Evolutionary conservation across 179 eudicot genomes (phyloP).

Genomic region (Spergularia azorica): DNA sequence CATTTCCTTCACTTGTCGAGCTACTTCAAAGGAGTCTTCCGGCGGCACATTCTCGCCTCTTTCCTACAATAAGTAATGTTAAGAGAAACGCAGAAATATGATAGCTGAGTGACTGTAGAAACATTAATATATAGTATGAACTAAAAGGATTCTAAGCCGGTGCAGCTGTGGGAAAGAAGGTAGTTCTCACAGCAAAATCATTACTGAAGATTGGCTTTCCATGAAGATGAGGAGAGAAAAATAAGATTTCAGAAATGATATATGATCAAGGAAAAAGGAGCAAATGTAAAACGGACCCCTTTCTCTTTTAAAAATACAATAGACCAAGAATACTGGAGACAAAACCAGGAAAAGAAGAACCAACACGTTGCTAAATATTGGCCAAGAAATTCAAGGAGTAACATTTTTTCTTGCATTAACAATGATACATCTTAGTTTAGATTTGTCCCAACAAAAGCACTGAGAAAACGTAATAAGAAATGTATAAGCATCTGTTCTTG

Average conservation of each 20-base stretch:
- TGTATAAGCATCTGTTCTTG: no score
- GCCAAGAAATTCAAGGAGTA: not conserved
- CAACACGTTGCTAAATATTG: not conserved
- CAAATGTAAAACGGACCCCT: not conserved
- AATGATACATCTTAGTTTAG: not conserved
- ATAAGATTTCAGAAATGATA: no score
- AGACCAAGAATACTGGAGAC: not conserved
- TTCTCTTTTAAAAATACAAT: not conserved
- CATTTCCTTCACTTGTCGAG: constrained; percentile 94
- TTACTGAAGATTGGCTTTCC: no score
- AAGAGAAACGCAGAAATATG: constrained; percentile 1
- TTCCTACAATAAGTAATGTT: constrained; percentile 60
- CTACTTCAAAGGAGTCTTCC: constrained; percentile 96
- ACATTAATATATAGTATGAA: not conserved
- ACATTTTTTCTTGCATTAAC: not conserved
- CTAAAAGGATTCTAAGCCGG: not conserved
- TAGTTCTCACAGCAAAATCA: not conserved
- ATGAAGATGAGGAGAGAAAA: no score
- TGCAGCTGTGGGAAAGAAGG: not conserved
- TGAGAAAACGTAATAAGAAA: not conserved
- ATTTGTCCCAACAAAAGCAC: not conserved
- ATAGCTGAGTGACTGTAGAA: not conserved
- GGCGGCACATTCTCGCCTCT: constrained; percentile 97
- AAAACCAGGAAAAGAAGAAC: not conserved
- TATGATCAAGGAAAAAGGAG: not conserved